A percentile compares a stretch with the other conserved stretches of the same genome.
phyloP scores from a whole-genome alignment of 345 rosid species.

The Arabidopsis suecica region DNA sequence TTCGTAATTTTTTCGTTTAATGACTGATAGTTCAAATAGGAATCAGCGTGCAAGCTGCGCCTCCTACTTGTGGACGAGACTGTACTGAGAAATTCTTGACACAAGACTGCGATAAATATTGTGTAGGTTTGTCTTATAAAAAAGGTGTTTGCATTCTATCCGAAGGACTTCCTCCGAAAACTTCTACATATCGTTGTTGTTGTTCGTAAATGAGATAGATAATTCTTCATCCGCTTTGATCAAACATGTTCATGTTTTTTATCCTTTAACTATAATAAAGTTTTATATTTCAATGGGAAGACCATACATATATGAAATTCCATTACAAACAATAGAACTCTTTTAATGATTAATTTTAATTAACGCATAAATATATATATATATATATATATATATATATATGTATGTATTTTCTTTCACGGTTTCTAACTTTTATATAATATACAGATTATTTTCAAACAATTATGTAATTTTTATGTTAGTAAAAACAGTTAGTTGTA shows the following conservation, averaged over 20 bases:
- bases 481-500: no score
- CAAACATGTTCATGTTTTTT: not conserved
- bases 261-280: not conserved
- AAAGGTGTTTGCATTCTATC: slow-evolving; percentile 1
- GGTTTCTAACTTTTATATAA: no score
- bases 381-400: no score
- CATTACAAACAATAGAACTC: no score
- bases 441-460: no score
- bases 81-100: not conserved
- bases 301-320: no score
- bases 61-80: not conserved
- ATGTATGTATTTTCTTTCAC: no score
- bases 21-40: not conserved
- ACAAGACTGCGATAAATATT: slow-evolving; percentile 12
- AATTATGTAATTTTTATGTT: no score
- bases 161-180: slow-evolving; percentile 14
- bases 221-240: not conserved
- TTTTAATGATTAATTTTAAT: no score
- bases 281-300: no score
- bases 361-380: no score
- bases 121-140: slow-evolving; percentile 6
- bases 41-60: slow-evolving; percentile 2
- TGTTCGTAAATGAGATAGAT: slow-evolving; percentile 7
- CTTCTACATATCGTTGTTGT: slow-evolving; percentile 19
- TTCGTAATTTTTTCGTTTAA: not conserved